Conservation (phyloP, 139 green algal genomes). For the Nannochloris sp. region DNA sequence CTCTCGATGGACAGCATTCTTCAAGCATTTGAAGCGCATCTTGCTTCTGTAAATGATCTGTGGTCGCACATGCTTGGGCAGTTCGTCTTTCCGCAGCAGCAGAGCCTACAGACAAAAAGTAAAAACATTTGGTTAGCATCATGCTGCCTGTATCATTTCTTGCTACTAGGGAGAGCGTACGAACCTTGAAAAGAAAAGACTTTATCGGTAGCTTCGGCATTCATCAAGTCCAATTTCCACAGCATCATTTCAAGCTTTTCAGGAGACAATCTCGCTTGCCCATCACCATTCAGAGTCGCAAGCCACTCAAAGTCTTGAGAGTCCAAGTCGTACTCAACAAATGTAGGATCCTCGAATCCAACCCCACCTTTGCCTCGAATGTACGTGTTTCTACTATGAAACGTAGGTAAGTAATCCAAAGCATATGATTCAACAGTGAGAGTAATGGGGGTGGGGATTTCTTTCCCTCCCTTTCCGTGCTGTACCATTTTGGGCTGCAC, state of each 20-base stretch:
- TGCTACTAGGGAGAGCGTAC: not conserved
- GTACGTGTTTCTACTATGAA: slow-evolving; percentile 56
- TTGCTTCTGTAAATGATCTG: slow-evolving; percentile 49
- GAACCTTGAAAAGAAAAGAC: slow-evolving; percentile 6
- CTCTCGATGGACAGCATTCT: slow-evolving; percentile 24
- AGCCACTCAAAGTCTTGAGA: slow-evolving; percentile 89
- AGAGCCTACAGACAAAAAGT: slow-evolving; percentile 20
- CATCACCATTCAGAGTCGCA: slow-evolving; percentile 59
- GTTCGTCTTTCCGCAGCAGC: slow-evolving; percentile 27
- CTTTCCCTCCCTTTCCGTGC: slow-evolving; percentile 16
- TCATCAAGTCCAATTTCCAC: slow-evolving; percentile 71
- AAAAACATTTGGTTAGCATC: not conserved
- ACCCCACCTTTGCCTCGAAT: slow-evolving; percentile 53
- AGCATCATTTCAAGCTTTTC: slow-evolving; percentile 44
- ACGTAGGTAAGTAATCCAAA: slow-evolving; percentile 69
- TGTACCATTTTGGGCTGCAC: not conserved
- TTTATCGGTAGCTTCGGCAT: slow-evolving; percentile 52
- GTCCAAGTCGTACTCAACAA: slow-evolving; percentile 94
- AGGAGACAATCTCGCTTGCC: slow-evolving; percentile 38
- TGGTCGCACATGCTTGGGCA: slow-evolving; percentile 46
- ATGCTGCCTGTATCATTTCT: not conserved
- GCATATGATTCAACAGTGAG: slow-evolving; percentile 50
- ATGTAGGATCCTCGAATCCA: slow-evolving; percentile 19
- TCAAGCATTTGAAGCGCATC: slow-evolving; percentile 50
- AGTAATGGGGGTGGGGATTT: slow-evolving; percentile 70